Base-by-base conservation (phyloP, 2,329 filamentous ascomycete species). In the Fusarium sp. region DNA sequence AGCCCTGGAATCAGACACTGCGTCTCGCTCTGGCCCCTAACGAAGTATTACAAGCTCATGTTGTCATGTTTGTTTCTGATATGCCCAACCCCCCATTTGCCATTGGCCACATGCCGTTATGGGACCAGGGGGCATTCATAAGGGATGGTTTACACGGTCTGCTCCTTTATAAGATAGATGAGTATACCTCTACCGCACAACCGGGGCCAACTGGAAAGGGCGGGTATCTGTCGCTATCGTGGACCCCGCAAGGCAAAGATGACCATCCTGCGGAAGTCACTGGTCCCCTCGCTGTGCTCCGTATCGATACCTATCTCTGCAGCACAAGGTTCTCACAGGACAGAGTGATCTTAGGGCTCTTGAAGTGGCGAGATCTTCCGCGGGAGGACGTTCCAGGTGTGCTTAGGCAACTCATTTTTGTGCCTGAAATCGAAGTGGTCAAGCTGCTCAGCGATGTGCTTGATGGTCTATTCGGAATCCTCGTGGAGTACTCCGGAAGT, bases 261-360 rank as follows among this genome's bases (percentile, higher is more conserved):
- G 88, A 91, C 78, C 86, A 90, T 51, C 87, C 90, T 33, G 92
- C 92, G 75, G 93, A 95, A 58, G 88, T 94, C 6, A 94, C 92
- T 10, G 94, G 93, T 1, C 91, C 93, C 7, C 88, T 97, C 73
- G 94, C 95, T 7, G 89, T 90, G n/a, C 83, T 99, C 38, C 89
- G 90, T 18, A 84, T 97, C 16, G 89, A 93, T 66, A 97, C 95
- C 0, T 97, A 94, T 76, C 89, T 99, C 11, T 98, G 95, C 86
- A 98, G 96, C 82, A 99, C 96, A 1, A 90, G 91, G 66, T 97
- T 97, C 79, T 98, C 95, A 0, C 96, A 99, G 79, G 95, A 99
- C 79, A 92, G 95, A 62, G 90, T 92, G 21, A 88, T 99, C 16
- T 84, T 98, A 23, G 93, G 94, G 21, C 85, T 99, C 31, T 83